Evolutionary conservation across 164 flowering plant species (phyloP).

Genomic region (Nymphaea colorata): DNA sequence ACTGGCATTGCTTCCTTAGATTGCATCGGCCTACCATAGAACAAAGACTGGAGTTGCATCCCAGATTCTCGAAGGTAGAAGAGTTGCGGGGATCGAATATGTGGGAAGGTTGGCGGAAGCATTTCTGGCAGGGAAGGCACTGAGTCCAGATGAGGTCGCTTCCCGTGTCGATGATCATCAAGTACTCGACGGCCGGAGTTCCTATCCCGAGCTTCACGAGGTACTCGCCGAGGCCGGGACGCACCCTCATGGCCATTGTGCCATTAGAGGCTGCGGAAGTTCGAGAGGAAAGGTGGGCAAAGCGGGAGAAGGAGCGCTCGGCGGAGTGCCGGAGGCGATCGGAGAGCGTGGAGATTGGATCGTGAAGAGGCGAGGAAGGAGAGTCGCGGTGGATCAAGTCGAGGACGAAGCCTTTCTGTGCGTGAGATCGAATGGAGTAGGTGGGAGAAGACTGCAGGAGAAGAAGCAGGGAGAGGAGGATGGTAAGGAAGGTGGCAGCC

Average conservation of each 20-base stretch:
- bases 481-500: too few species aligned
- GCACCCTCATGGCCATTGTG: neutral
- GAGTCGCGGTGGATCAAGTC: neutral
- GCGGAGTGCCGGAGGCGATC: neutral
- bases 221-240: constrained; percentile 8
- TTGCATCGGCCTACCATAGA: neutral
- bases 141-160: constrained; percentile 34
- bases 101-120: constrained; percentile 15
- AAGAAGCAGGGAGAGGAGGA: neutral
- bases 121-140: constrained; percentile 21
- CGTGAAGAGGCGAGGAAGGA: neutral
- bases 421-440: neutral
- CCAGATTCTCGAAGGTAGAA: constrained; percentile 22
- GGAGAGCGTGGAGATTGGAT: neutral
- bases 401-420: neutral
- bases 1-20: constrained; percentile 11
- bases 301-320: constrained; percentile 1
- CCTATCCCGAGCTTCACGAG: constrained; percentile 17
- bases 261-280: neutral
- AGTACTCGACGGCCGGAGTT: constrained; percentile 9
- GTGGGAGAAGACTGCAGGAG: neutral
- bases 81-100: constrained; percentile 21
- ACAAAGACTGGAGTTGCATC: constrained; percentile 26
- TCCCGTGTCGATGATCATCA: constrained; percentile 21
- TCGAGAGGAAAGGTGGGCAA: neutral